Percentiles rank a stretch among this genome's conserved stretches.
Conservation (phyloP, 768 basidiomycete species). For the Mycena metata region DNA sequence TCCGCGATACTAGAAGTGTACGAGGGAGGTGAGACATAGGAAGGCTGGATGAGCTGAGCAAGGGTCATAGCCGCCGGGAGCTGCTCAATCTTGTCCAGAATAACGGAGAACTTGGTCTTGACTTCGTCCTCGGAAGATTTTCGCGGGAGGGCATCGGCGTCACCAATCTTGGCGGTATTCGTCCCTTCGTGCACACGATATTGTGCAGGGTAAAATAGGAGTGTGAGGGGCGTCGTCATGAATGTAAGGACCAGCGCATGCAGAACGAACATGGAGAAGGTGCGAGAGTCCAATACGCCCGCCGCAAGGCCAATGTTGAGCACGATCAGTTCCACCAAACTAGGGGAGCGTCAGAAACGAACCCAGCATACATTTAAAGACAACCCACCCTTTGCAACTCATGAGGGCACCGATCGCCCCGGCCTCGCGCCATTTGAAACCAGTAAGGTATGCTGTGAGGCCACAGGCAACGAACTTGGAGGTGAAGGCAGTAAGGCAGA, state of each 20-base stretch:
- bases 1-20: slow-evolving; percentile 35
- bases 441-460: slow-evolving; percentile 65
- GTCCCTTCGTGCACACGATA: slow-evolving; percentile 58
- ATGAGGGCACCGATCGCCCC: slow-evolving; percentile 89
- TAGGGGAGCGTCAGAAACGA: slow-evolving; percentile 40
- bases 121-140: slow-evolving; percentile 51
- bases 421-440: slow-evolving; percentile 83
- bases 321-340: slow-evolving; percentile 89
- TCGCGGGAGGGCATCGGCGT: slow-evolving; percentile 36
- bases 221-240: slow-evolving; percentile 86
- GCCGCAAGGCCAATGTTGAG: slow-evolving; percentile 89
- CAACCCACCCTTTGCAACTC: slow-evolving; percentile 86
- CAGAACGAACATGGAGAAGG: slow-evolving; percentile 93
- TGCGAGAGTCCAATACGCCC: slow-evolving; percentile 69
- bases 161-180: slow-evolving; percentile 25
- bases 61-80: slow-evolving; percentile 87
- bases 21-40: slow-evolving; percentile 22
- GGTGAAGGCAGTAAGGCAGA: slow-evolving; percentile 80
- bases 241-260: slow-evolving; percentile 83
- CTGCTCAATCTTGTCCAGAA: slow-evolving; percentile 87
- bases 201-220: slow-evolving; percentile 80
- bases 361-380: background rate
- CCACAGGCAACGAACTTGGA: slow-evolving; percentile 86
- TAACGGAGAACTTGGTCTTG: slow-evolving; percentile 75
- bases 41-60: slow-evolving; percentile 74